Percentiles rank a stretch among this genome's conserved stretches.
Conservation (phyloP, 306 rosid genomes). For the Lathyrus tuberosus region DNA sequence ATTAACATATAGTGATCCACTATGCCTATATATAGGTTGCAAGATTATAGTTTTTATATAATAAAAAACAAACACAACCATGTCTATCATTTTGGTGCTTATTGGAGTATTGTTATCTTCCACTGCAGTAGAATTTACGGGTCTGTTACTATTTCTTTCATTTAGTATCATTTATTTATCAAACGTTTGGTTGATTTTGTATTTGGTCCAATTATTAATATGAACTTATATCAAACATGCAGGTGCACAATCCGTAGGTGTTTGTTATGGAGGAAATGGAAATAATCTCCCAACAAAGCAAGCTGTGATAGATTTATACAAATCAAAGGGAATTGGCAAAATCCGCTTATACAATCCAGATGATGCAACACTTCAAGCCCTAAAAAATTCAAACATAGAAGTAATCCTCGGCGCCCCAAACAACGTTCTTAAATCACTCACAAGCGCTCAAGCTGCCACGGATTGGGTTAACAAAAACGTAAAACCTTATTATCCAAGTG, state of each 20-base stretch:
- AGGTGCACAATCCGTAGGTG: slow-evolving; percentile 63
- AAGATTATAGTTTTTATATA: neutral
- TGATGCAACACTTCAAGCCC: slow-evolving; percentile 48
- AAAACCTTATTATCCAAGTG: slow-evolving; percentile 37
- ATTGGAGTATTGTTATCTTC: slow-evolving; percentile 34
- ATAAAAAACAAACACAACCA: slow-evolving; percentile 11
- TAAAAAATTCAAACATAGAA: slow-evolving; percentile 64
- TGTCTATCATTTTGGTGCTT: slow-evolving; percentile 35
- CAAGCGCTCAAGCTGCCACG: slow-evolving; percentile 46
- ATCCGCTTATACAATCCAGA: slow-evolving; percentile 54
- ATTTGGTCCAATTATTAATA: neutral
- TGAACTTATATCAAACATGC: slow-evolving; percentile 8
- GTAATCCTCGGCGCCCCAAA: slow-evolving; percentile 50
- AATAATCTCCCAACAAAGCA: slow-evolving; percentile 47
- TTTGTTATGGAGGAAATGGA: slow-evolving; percentile 58
- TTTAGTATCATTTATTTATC: neutral
- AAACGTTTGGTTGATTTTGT: neutral
- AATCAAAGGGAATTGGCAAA: slow-evolving; percentile 48
- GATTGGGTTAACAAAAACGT: slow-evolving; percentile 54
- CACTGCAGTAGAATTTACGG: slow-evolving; percentile 5
- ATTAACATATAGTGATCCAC: slow-evolving; percentile 1
- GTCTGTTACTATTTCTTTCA: neutral
- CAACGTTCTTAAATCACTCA: slow-evolving; percentile 39
- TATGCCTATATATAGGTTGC: neutral
- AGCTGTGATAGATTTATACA: slow-evolving; percentile 49